Base-by-base conservation (phyloP, 2,329 filamentous ascomycete species). In the Hypoxylon sp. region DNA sequence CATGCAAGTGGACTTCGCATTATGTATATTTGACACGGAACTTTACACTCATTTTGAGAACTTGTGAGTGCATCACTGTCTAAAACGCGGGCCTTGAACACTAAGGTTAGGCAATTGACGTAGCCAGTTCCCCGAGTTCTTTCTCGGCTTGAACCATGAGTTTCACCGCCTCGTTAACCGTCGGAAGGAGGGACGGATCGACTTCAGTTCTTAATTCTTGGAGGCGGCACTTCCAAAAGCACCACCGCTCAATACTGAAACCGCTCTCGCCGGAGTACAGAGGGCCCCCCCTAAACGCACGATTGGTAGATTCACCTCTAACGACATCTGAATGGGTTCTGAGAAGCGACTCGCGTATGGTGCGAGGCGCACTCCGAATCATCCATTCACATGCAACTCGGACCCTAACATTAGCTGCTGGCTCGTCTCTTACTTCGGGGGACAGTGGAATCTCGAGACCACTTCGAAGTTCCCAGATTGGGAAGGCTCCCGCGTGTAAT, bases 161-260 rank as follows among this genome's bases (percentile, higher is more conserved):
- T 6, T 38, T 2, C 3, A 50, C 25, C 2, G 57, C 45, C 25
- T 65, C 14, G 10, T 61, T 51, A 25, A 65, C 21, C 11, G 30
- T 17, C 9, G 30, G 14, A 25, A 23, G 36, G 14, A 65, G 51
- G 11, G 60, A 5, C 34, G 52, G 28, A 10, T n/a, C 21, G 5
- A 48, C 51, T 21, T 60, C 50, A 3, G 50, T 14, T 50, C 14
- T 43, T 23, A 61, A 48, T n/a, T 65, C 63, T 1, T 6, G 1
- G 10, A 65, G 32, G 28, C 57, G 51, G 41, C 21, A 51, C 36
- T 57, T 61, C 63, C 57, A 65, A 30, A 65, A 61, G 10, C 34
- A 50, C 63, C 63, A 65, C 46, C 63, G 50, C 50, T 65, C 56
- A 28, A 60, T 11, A 25, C 51, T 65, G 5, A 11, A 60, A 10